Evolutionary conservation across 257 asterid genomes (phyloP).

Genomic region (Capsicum chinense): DNA sequence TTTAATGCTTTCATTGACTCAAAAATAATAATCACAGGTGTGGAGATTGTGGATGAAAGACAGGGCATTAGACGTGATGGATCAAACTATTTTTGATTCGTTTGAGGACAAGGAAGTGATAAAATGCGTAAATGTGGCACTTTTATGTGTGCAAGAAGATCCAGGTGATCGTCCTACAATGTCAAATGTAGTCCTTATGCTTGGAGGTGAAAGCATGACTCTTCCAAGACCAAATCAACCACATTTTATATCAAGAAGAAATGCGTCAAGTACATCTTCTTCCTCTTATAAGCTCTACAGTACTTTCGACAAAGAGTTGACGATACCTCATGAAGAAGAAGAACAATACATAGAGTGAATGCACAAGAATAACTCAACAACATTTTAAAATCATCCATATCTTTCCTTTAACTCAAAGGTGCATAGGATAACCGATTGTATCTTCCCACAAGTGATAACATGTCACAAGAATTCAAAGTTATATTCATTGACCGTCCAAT

Average conservation of each 20-base stretch:
- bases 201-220: conserved; percentile 32
- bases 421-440: background rate
- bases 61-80: conserved; percentile 34
- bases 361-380: background rate
- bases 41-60: conserved; percentile 45
- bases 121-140: conserved; percentile 38
- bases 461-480: background rate
- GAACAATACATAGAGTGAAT: conserved; percentile 16
- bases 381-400: background rate
- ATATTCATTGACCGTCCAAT: background rate
- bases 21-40: conserved; percentile 24
- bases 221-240: conserved; percentile 42
- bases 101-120: conserved; percentile 24
- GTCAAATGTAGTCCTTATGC: conserved; percentile 39
- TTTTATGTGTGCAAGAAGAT: conserved; percentile 46
- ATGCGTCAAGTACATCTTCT: conserved; percentile 26
- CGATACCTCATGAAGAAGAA: conserved; percentile 18
- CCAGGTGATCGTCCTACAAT: conserved; percentile 44
- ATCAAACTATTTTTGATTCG: conserved; percentile 19
- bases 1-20: background rate
- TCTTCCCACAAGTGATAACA: conserved; percentile 5
- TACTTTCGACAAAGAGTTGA: background rate
- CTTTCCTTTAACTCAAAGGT: background rate
- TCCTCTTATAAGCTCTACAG: conserved; percentile 14
- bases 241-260: conserved; percentile 29